phyloP scores from a whole-genome alignment of 768 basidiomycete species.

The Daedaleopsis sinensis region DNA sequence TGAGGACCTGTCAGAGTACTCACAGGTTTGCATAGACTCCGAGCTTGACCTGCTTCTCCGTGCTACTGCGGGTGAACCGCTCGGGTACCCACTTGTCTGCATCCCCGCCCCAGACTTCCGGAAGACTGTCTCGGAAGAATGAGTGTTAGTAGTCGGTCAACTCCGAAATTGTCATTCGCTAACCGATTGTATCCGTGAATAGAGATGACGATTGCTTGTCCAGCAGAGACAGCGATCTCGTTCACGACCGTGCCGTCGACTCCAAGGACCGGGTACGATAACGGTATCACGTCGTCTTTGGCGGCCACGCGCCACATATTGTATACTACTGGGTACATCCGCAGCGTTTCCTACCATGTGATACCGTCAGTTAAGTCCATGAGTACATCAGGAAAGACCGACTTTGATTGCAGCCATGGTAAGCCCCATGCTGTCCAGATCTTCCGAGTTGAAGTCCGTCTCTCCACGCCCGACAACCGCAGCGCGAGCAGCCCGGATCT shows the following conservation, averaged over 20 bases:
- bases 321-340: constrained; percentile 21
- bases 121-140: not conserved
- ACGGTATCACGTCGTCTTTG: constrained; percentile 28
- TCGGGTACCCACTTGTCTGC: constrained; percentile 16
- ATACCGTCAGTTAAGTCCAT: not conserved
- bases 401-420: constrained; percentile 20
- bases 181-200: constrained; percentile 12
- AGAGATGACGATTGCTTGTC: constrained; percentile 5
- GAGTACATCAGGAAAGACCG: not conserved
- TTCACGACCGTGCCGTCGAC: constrained; percentile 1
- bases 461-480: constrained; percentile 5
- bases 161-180: not conserved
- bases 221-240: constrained; percentile 10
- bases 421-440: constrained; percentile 5
- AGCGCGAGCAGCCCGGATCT: constrained; percentile 10
- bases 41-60: constrained; percentile 9
- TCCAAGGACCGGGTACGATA: constrained; percentile 13
- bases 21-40: constrained; percentile 20
- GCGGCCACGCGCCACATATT: constrained; percentile 17
- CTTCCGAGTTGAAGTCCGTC: constrained; percentile 20
- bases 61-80: not conserved
- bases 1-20: not conserved
- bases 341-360: constrained; percentile 22
- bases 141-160: not conserved
- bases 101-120: constrained; percentile 14